Conservation (phyloP, 202 grass and related monocot genomes). For the Carex arenaria region DNA sequence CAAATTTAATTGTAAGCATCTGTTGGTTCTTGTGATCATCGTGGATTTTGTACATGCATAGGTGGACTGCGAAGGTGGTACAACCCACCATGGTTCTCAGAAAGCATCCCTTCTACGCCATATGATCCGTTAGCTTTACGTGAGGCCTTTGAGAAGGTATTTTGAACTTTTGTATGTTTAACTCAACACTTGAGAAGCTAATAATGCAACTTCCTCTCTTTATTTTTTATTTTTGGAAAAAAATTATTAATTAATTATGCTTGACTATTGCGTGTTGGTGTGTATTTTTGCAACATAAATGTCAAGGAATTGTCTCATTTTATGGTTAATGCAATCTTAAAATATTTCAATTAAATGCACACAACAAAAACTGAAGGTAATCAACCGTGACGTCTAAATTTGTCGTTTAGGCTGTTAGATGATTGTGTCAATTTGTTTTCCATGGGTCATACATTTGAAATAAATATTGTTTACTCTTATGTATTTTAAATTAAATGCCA, state of each 20-base stretch:
- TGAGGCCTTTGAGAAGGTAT: constrained; percentile 85
- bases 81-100: constrained; percentile 86
- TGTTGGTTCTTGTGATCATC: neutral
- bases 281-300: neutral
- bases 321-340: neutral
- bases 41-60: constrained; percentile 16
- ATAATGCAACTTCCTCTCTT: neutral
- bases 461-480: neutral
- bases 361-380: neutral
- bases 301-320: neutral
- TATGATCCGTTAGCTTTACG: constrained; percentile 70
- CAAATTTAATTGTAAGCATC: neutral
- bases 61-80: constrained; percentile 85
- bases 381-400: neutral
- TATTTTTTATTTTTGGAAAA: too few species aligned
- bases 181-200: neutral
- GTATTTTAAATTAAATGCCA: neutral
- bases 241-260: neutral
- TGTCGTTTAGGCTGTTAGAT: neutral
- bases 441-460: neutral
- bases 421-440: neutral
- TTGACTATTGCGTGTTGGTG: neutral
- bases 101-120: constrained; percentile 70
- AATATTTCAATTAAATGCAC: neutral
- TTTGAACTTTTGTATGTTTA: constrained; percentile 9